phyloP scores from a whole-genome alignment of 2,329 filamentous ascomycete genomes.

The Colletotrichum sp. region DNA sequence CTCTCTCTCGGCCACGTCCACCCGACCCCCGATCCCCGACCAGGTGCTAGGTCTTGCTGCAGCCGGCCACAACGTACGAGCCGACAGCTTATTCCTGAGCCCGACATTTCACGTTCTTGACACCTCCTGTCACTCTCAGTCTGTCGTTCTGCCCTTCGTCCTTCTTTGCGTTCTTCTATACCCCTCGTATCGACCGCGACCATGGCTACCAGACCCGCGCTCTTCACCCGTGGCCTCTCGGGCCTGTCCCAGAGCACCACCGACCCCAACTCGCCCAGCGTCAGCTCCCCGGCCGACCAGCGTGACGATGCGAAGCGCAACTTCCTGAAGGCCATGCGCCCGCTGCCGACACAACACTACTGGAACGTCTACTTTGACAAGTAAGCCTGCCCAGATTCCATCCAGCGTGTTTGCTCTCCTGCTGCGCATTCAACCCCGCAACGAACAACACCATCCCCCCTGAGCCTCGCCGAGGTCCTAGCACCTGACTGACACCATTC shows the following conservation, averaged over 20 bases:
- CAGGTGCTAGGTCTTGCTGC: background rate
- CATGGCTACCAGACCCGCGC: slow-evolving; percentile 62
- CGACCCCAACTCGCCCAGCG: slow-evolving; percentile 63
- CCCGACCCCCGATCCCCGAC: slow-evolving; percentile 9
- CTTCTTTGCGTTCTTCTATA: background rate
- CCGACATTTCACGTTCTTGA: background rate
- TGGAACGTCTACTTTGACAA: slow-evolving; percentile 76
- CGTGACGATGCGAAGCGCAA: slow-evolving; percentile 84
- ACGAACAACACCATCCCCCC: background rate
- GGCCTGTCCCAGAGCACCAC: slow-evolving; percentile 61
- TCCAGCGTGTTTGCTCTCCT: background rate
- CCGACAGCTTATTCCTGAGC: background rate
- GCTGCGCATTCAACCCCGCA: background rate
- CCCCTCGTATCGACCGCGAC: slow-evolving; percentile 26
- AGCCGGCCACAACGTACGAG: background rate
- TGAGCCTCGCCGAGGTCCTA: background rate
- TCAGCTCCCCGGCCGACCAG: slow-evolving; percentile 72
- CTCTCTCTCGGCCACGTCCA: slow-evolving; percentile 8
- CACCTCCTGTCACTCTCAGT: background rate
- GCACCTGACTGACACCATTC: background rate
- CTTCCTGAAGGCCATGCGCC: slow-evolving; percentile 76
- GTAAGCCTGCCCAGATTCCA: slow-evolving; percentile 34
- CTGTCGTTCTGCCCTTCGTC: background rate
- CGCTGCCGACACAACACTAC: slow-evolving; percentile 80
- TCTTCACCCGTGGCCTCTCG: slow-evolving; percentile 69